These are phyloP conservation scores for Candida rishiriensis DNA, from an alignment of 805 yeast species.

Conservation along the genomic window DNA sequence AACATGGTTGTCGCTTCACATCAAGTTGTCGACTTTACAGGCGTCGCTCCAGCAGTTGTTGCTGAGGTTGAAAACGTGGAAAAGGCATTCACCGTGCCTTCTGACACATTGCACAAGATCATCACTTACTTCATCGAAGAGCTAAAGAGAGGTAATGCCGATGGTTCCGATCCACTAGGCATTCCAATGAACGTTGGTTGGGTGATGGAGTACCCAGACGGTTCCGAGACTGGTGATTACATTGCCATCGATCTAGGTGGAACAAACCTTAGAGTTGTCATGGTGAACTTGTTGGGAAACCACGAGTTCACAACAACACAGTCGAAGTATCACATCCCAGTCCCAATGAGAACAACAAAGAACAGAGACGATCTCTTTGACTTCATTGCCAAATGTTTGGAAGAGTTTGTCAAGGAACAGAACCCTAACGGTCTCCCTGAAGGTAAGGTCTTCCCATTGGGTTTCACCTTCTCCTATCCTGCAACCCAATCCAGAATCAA, in stretches of 20 bases:
- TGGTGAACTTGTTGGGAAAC: constrained; percentile 57
- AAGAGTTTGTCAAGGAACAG: constrained; percentile 59
- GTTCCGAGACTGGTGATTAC: constrained; percentile 54
- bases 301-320: constrained; percentile 84
- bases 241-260: constrained; percentile 61
- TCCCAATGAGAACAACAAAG: constrained; percentile 70
- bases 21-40: background rate
- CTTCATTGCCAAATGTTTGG: constrained; percentile 83
- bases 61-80: constrained; percentile 34
- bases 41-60: constrained; percentile 22
- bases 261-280: constrained; percentile 56
- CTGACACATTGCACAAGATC: constrained; percentile 38
- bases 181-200: constrained; percentile 61
- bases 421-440: constrained; percentile 64
- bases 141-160: constrained; percentile 48
- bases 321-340: constrained; percentile 81
- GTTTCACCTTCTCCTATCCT: constrained; percentile 96
- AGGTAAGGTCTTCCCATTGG: constrained; percentile 64
- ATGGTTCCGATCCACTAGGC: constrained; percentile 41
- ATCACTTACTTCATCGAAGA: constrained; percentile 48
- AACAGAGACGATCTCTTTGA: constrained; percentile 74
- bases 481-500: constrained; percentile 77
- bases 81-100: constrained; percentile 38
- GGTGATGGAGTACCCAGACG: constrained; percentile 58
- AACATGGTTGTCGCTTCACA: constrained; percentile 7